phyloP scores from a whole-genome alignment of 1,139 yeast genomes.

The Spathaspora jeffriesii region DNA sequence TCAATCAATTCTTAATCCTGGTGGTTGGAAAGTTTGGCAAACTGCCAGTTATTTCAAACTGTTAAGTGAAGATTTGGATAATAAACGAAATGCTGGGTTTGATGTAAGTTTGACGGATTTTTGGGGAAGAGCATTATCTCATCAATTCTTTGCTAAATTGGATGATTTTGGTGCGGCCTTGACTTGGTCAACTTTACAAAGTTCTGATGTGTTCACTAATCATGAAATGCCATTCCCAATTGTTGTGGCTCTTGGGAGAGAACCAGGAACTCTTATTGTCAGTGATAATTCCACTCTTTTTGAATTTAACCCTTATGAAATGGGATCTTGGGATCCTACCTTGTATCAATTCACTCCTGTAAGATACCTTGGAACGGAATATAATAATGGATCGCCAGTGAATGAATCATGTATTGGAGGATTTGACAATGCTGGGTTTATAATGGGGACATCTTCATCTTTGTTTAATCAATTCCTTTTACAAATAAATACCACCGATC shows the following conservation, averaged over 20 bases:
- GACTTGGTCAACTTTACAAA: constrained; percentile 65
- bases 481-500: constrained; percentile 58
- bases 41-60: constrained; percentile 57
- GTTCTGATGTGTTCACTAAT: constrained; percentile 50
- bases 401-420: constrained; percentile 58
- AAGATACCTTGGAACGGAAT: constrained; percentile 73
- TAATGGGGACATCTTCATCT: constrained; percentile 81
- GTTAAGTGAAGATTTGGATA: constrained; percentile 54
- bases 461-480: constrained; percentile 76
- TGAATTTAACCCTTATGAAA: constrained; percentile 79
- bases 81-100: constrained; percentile 75
- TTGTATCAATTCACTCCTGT: constrained; percentile 66
- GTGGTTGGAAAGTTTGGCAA: constrained; percentile 65
- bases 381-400: constrained; percentile 54
- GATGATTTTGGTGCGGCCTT: constrained; percentile 61
- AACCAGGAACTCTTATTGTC: constrained; percentile 60
- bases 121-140: constrained; percentile 88
- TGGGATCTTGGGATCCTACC: constrained; percentile 90
- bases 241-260: constrained; percentile 75
- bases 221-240: constrained; percentile 85
- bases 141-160: constrained; percentile 64
- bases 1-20: constrained; percentile 62
- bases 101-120: constrained; percentile 81
- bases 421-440: constrained; percentile 81
- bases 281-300: constrained; percentile 71